phyloP scores from a whole-genome alignment of 176 grass and related monocot genomes.

The Bothriochloa decipiens region DNA sequence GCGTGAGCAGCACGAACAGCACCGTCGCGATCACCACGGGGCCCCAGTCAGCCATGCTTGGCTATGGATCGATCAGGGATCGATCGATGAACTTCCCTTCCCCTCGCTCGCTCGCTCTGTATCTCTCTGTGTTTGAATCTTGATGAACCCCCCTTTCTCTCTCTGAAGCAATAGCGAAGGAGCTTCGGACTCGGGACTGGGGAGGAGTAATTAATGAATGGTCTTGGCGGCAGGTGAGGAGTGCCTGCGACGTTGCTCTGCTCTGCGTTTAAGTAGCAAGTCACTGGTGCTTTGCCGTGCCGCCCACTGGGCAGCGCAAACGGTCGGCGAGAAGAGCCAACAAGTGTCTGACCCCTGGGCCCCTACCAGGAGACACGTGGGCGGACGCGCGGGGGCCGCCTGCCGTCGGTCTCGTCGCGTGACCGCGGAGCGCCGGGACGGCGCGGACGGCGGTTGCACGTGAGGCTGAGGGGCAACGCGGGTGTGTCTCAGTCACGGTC shows the following conservation, averaged over 20 bases:
- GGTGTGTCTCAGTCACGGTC: no score
- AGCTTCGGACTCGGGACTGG: not conserved
- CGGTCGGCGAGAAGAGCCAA: not conserved
- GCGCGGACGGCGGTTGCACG: not conserved
- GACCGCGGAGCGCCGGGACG: no score
- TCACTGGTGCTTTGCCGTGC: not conserved
- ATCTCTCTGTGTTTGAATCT: not conserved
- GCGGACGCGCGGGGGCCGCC: no score
- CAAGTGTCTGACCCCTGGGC: no score
- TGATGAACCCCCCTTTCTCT: not conserved
- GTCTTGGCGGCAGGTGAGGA: not conserved
- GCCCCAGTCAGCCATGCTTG: slow-evolving; percentile 67
- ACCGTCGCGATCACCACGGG: slow-evolving; percentile 72
- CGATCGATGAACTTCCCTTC: no score
- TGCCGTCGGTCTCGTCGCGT: no score
- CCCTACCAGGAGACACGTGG: not conserved
- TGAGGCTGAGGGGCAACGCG: not conserved
- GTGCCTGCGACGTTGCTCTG: not conserved
- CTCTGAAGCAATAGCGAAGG: not conserved
- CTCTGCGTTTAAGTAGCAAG: not conserved
- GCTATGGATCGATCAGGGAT: not conserved
- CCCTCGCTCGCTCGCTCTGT: not conserved
- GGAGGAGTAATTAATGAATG: slow-evolving; percentile 25
- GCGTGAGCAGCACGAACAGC: slow-evolving; percentile 73
- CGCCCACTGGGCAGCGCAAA: not conserved